These are phyloP conservation scores for Aspergillus brunneoviolaceus DNA, from an alignment of 2,329 filamentous ascomycete genomes.

Conservation along the genomic window DNA sequence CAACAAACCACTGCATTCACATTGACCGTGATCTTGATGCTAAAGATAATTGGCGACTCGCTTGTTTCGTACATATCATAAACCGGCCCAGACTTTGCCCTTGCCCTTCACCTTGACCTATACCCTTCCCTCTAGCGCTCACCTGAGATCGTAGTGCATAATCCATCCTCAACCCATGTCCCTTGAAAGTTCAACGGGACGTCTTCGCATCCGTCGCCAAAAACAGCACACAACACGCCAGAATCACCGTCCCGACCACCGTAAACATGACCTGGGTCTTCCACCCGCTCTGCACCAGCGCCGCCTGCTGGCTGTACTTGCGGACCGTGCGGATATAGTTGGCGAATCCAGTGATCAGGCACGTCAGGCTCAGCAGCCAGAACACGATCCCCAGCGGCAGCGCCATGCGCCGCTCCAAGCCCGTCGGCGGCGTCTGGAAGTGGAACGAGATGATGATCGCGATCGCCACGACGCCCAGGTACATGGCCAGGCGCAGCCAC, in stretches of 20 bases:
- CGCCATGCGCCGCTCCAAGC: conserved; percentile 72
- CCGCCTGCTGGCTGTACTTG: conserved; percentile 73
- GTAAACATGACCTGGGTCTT: conserved; percentile 77
- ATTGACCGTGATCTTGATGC: neutral
- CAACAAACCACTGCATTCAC: neutral
- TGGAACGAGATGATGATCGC: conserved; percentile 95
- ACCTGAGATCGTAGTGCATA: too few species aligned
- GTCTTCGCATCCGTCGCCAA: conserved; percentile 38
- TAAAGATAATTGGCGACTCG: neutral
- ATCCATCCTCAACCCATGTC: neutral
- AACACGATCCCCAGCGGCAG: conserved; percentile 84
- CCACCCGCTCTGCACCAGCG: conserved; percentile 90
- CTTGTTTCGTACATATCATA: neutral
- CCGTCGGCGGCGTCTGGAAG: conserved; percentile 69
- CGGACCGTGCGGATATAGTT: conserved; percentile 86
- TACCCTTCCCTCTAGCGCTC: too few species aligned
- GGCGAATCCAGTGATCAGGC: conserved; percentile 71
- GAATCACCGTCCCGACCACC: conserved; percentile 44
- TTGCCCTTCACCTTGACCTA: too few species aligned
- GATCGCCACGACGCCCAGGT: conserved; percentile 85
- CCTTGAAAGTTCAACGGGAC: neutral
- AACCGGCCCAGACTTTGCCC: neutral
- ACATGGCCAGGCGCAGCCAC: conserved; percentile 83
- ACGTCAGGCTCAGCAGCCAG: conserved; percentile 78
- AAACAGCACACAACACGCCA: conserved; percentile 47